A percentile compares a stretch with the other conserved stretches of the same genome.
These are phyloP conservation scores for Pseudoperonospora humuli DNA, from an alignment of 352 stramenopile genomes.

Conservation along the genomic window DNA sequence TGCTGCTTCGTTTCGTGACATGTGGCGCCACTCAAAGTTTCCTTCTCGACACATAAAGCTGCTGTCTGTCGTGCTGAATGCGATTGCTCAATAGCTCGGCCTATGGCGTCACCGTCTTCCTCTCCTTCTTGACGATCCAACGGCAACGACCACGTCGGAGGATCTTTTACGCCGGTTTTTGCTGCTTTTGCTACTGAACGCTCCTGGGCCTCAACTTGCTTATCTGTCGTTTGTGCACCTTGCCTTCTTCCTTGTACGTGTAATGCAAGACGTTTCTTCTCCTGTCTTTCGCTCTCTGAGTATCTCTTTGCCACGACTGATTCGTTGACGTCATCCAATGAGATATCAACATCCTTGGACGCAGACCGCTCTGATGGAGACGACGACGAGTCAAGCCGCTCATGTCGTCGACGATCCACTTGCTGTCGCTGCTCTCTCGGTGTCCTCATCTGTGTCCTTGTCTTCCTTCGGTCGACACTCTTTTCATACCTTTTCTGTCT, in stretches of 20 bases:
- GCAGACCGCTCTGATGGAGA: background rate
- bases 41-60: background rate
- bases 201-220: background rate
- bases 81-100: background rate
- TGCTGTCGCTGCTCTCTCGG: constrained; percentile 4
- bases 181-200: background rate
- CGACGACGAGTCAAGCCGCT: background rate
- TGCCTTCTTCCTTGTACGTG: background rate
- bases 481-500: background rate
- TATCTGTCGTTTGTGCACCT: constrained; percentile 3
- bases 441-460: background rate
- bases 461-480: background rate
- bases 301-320: background rate
- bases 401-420: background rate
- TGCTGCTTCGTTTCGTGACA: constrained; percentile 2
- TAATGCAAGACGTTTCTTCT: background rate
- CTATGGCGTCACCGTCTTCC: constrained; percentile 5
- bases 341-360: constrained; percentile 5
- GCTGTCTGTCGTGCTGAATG: background rate
- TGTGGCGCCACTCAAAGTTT: background rate
- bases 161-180: constrained; percentile 5
- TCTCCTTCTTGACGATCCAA: constrained; percentile 1
- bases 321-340: constrained; percentile 7
- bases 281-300: constrained; percentile 1
- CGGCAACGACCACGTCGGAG: background rate